Evolutionary conservation across 2,329 filamentous ascomycete species (phyloP).

Genomic region (Penicillium sp.): DNA sequence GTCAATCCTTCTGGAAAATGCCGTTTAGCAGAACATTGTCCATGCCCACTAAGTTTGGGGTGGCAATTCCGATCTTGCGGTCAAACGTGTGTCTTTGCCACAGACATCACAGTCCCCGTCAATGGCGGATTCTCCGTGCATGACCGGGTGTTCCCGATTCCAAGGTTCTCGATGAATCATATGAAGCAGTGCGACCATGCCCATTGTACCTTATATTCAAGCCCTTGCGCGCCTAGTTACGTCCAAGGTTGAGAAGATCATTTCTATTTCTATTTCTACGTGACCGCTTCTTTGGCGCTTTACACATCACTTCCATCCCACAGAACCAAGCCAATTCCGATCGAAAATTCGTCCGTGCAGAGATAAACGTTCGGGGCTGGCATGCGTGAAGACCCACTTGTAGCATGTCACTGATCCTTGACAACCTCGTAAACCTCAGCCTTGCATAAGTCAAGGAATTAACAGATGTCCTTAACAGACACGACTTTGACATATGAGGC

Average conservation of each 20-base stretch:
- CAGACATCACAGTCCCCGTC: slow-evolving; percentile 5
- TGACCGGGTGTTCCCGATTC: background rate
- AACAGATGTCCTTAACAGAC: too few species aligned
- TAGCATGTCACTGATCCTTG: slow-evolving; percentile 3
- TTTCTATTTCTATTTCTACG: background rate
- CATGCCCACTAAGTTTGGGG: slow-evolving; percentile 10
- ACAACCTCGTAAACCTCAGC: background rate
- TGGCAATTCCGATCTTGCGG: slow-evolving; percentile 30
- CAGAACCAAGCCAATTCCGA: background rate
- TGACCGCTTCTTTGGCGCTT: slow-evolving; percentile 4
- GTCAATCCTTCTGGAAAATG: background rate
- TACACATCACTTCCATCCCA: background rate
- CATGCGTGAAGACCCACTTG: slow-evolving; percentile 11
- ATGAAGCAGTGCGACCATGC: background rate
- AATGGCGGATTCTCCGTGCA: background rate
- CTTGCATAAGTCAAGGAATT: background rate
- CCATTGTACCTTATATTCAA: background rate
- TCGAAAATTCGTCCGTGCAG: slow-evolving; percentile 3
- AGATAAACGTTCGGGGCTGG: slow-evolving; percentile 3
- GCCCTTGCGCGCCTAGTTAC: background rate
- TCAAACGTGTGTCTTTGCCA: slow-evolving; percentile 27
- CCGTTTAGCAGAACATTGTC: background rate
- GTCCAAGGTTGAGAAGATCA: background rate
- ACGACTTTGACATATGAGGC: too few species aligned
- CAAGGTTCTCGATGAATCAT: background rate